Conservation (phyloP, 352 stramenopile genomes). For the Phytophthora melonis region DNA sequence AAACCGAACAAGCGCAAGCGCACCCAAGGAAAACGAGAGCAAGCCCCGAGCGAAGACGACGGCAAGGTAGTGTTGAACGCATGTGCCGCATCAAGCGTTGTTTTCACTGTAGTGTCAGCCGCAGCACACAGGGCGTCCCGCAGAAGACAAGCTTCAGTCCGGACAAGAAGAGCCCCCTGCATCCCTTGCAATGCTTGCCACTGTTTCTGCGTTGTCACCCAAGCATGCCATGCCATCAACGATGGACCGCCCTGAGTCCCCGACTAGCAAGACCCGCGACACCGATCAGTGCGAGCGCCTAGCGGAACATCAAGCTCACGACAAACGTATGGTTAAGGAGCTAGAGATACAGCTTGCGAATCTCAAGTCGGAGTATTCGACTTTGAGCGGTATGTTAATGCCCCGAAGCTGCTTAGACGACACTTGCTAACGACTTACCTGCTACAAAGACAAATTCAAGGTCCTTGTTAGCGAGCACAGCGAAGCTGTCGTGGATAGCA, state of each 20-base stretch:
- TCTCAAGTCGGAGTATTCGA: conserved; percentile 28
- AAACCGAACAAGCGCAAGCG: conserved; percentile 61
- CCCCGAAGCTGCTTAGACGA: neutral
- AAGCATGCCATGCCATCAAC: neutral
- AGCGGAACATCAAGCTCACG: conserved; percentile 1
- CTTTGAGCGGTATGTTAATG: conserved; percentile 25
- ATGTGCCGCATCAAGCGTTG: conserved; percentile 9
- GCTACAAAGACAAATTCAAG: conserved; percentile 43
- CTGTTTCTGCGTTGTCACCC: conserved; percentile 3
- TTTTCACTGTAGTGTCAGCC: conserved; percentile 34
- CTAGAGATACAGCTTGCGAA: conserved; percentile 26
- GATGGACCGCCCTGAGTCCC: neutral
- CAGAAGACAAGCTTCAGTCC: neutral
- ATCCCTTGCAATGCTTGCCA: neutral
- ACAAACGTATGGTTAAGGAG: conserved; percentile 7
- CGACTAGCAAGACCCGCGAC: neutral
- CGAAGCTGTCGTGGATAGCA: conserved; percentile 8
- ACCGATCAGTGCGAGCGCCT: conserved; percentile 3
- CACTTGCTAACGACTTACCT: neutral
- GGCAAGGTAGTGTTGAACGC: conserved; percentile 35
- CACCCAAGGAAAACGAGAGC: conserved; percentile 18
- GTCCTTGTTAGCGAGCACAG: conserved; percentile 33
- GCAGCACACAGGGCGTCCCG: conserved; percentile 25
- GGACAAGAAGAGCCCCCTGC: neutral
- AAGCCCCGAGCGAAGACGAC: neutral